A percentile compares a stretch with the other conserved stretches of the same genome.
phyloP scores from a whole-genome alignment of 345 rosid species.

The Gossypium turneri region DNA sequence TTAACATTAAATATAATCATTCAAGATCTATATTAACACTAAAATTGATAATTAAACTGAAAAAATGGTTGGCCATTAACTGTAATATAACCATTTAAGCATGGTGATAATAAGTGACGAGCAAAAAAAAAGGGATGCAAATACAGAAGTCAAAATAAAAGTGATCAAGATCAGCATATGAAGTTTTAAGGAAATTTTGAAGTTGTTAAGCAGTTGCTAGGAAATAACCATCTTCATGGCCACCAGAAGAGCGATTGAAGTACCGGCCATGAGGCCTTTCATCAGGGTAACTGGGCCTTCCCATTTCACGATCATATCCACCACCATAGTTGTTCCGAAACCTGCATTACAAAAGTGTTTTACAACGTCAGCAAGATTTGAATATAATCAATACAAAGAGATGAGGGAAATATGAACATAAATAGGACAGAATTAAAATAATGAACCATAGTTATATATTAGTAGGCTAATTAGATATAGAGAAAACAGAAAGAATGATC shows the following conservation, averaged over 20 bases:
- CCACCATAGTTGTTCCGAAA: conserved; percentile 71
- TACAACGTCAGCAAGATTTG: neutral
- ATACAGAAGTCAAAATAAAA: neutral
- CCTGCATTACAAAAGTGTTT: conserved; percentile 33
- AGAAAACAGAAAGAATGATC: neutral
- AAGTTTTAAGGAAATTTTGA: conserved; percentile 6
- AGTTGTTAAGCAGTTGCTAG: conserved; percentile 21
- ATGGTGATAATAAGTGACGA: neutral
- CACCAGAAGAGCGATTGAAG: conserved; percentile 58
- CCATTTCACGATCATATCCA: conserved; percentile 84
- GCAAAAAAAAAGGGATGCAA: neutral
- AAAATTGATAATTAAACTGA: neutral
- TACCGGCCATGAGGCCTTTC: conserved; percentile 73
- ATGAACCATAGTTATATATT: neutral
- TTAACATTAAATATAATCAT: neutral
- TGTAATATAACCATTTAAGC: neutral
- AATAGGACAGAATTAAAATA: neutral
- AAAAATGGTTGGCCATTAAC: neutral
- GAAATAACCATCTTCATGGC: conserved; percentile 39
- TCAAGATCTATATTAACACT: neutral
- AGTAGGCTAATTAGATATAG: neutral
- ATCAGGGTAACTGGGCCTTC: conserved; percentile 66
- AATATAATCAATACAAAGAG: neutral
- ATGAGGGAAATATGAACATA: neutral
- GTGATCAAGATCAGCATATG: neutral